Percentiles rank a stretch among this genome's conserved stretches.
Evolutionary conservation across 345 rosid genomes (phyloP).

Genomic region (Boechera stricta): DNA sequence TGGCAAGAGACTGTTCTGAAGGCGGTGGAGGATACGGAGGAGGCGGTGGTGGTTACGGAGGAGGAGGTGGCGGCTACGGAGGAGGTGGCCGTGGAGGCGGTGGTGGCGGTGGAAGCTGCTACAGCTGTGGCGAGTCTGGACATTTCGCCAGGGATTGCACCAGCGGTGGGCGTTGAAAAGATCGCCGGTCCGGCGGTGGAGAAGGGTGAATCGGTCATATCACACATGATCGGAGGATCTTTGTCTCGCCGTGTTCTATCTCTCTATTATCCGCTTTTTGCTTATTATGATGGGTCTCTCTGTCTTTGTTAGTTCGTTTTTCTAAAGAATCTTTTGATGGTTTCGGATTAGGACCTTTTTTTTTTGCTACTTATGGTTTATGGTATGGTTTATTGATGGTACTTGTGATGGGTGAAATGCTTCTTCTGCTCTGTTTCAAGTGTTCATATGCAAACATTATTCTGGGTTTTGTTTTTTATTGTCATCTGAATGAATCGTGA

Average conservation of each 20-base stretch:
- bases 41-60: conserved; percentile 13
- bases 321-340: conserved; percentile 6
- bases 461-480: background rate
- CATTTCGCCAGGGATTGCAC: conserved; percentile 92
- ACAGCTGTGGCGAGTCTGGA: conserved; percentile 54
- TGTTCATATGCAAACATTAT: conserved; percentile 2
- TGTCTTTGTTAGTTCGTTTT: conserved; percentile 4
- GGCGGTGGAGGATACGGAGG: conserved; percentile 37
- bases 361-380: background rate
- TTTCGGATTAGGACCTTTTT: conserved; percentile 34
- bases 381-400: background rate
- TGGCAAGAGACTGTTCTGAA: conserved; percentile 42
- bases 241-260: conserved; percentile 4
- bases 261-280: background rate
- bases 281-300: conserved; percentile 2
- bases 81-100: conserved; percentile 40
- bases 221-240: background rate
- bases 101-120: conserved; percentile 39
- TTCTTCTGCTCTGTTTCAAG: conserved; percentile 21
- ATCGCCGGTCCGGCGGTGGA: background rate
- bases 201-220: conserved; percentile 22
- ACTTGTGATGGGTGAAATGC: conserved; percentile 9
- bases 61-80: conserved; percentile 32
- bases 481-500: background rate
- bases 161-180: conserved; percentile 51